phyloP scores from a whole-genome alignment of 345 rosid genomes.

The Theobroma cacao region DNA sequence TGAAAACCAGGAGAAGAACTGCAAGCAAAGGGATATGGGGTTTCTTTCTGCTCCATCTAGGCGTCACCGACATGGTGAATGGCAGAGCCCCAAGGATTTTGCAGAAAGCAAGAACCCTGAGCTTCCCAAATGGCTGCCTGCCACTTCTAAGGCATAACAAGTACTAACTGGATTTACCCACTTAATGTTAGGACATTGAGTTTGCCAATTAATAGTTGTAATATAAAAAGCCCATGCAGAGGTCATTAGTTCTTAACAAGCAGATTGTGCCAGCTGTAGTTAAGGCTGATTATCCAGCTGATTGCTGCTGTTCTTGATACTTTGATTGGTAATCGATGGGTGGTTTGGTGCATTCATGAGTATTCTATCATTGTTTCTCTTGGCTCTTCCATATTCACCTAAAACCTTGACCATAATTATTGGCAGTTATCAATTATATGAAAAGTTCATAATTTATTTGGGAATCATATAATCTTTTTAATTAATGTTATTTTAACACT shows the following conservation, averaged over 20 bases:
- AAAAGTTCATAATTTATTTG: too few species aligned
- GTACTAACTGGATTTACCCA: not conserved
- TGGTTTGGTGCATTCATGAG: not conserved
- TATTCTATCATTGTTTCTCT: not conserved
- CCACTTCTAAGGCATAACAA: not conserved
- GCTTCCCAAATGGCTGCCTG: not conserved
- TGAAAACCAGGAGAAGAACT: constrained; percentile 32
- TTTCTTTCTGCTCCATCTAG: constrained; percentile 74
- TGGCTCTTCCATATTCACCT: not conserved
- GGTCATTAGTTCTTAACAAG: not conserved
- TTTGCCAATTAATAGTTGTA: not conserved
- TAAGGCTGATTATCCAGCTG: not conserved
- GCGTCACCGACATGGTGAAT: constrained; percentile 31
- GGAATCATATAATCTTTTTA: not conserved
- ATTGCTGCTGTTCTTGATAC: not conserved
- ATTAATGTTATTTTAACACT: not conserved
- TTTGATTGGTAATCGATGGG: not conserved
- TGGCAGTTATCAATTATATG: not conserved
- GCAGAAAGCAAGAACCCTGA: not conserved
- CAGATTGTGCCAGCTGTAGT: not conserved
- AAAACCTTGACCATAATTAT: not conserved
- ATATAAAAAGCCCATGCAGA: not conserved
- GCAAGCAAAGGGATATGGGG: constrained; percentile 57
- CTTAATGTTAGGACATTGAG: not conserved
- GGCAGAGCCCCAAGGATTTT: not conserved